Evolutionary conservation across 495 filamentous ascomycete genomes (phyloP).

Genomic region (Tuber aestivum): DNA sequence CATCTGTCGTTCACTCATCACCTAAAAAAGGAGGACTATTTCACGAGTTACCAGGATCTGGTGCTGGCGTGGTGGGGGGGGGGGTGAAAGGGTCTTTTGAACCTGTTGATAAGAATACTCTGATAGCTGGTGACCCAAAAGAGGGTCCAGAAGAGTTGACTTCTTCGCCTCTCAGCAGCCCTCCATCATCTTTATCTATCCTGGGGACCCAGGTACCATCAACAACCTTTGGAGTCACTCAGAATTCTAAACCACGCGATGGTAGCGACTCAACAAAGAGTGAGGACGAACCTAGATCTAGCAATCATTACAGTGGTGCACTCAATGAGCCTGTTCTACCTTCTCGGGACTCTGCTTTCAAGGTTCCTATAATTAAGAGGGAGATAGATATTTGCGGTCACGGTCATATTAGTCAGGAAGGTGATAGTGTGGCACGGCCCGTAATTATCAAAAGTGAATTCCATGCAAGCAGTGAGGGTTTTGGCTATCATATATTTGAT

Average conservation of each 20-base stretch:
- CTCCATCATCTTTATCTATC: conserved; percentile 15
- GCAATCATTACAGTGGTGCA: neutral
- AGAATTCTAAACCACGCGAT: neutral
- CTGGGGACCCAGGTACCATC: conserved; percentile 17
- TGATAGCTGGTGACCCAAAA: neutral
- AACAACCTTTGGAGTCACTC: neutral
- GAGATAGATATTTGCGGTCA: conserved; percentile 9
- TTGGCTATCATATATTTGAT: conserved; percentile 38
- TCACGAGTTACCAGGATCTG: neutral
- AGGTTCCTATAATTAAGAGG: conserved; percentile 11
- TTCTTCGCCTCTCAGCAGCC: neutral
- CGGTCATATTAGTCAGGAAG: conserved; percentile 2
- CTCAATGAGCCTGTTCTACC: neutral
- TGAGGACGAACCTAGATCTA: conserved; percentile 14
- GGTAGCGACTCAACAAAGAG: conserved; percentile 16
- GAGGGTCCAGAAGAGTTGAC: neutral
- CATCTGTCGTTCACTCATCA: conserved; percentile 4
- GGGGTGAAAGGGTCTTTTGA: neutral
- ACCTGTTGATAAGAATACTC: neutral
- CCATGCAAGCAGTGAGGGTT: conserved; percentile 23
- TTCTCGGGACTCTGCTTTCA: neutral
- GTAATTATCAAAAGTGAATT: conserved; percentile 40
- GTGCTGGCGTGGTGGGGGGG: neutral
- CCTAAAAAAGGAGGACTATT: conserved; percentile 22
- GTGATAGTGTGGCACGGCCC: conserved; percentile 10